phyloP scores from a whole-genome alignment of 768 basidiomycete species.

The Lepiota venenata region DNA sequence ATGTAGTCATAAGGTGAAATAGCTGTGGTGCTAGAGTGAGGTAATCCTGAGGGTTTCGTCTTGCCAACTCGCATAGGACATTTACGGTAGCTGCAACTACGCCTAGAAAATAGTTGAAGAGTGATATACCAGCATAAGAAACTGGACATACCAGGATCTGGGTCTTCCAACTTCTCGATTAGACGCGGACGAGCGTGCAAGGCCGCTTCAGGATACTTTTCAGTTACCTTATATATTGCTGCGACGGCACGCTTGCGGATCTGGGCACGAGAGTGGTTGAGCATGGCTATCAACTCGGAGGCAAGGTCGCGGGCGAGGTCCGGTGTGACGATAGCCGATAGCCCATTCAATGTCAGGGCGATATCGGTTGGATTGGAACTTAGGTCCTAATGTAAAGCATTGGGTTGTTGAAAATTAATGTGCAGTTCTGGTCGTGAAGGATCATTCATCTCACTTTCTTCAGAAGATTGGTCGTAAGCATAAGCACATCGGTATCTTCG shows the following conservation, averaged over 20 bases:
- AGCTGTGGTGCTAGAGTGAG: slow-evolving; percentile 87
- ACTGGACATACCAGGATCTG: slow-evolving; percentile 55
- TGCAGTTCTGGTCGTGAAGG: not conserved
- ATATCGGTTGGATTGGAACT: slow-evolving; percentile 72
- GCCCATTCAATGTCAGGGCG: slow-evolving; percentile 75
- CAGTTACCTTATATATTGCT: slow-evolving; percentile 74
- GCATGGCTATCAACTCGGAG: slow-evolving; percentile 79
- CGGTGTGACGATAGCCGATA: slow-evolving; percentile 79
- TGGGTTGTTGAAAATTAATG: slow-evolving; percentile 18
- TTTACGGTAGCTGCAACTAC: slow-evolving; percentile 95
- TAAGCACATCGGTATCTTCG: slow-evolving; percentile 94
- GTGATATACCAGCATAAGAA: too few relatives aligned
- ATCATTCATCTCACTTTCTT: slow-evolving; percentile 68
- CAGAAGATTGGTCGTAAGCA: slow-evolving; percentile 92
- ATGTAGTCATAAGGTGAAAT: slow-evolving; percentile 89
- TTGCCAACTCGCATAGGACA: slow-evolving; percentile 88
- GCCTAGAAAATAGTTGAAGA: slow-evolving; percentile 38
- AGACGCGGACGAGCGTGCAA: slow-evolving; percentile 64
- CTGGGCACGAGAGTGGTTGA: slow-evolving; percentile 84
- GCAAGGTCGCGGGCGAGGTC: slow-evolving; percentile 91
- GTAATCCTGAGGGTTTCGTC: slow-evolving; percentile 75
- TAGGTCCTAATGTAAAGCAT: slow-evolving; percentile 61
- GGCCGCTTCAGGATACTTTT: slow-evolving; percentile 79
- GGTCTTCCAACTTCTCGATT: slow-evolving; percentile 77
- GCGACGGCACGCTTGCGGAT: slow-evolving; percentile 91